Conservation (phyloP, 2,329 filamentous ascomycete genomes). For the Fusarium tanahbumbuense region DNA sequence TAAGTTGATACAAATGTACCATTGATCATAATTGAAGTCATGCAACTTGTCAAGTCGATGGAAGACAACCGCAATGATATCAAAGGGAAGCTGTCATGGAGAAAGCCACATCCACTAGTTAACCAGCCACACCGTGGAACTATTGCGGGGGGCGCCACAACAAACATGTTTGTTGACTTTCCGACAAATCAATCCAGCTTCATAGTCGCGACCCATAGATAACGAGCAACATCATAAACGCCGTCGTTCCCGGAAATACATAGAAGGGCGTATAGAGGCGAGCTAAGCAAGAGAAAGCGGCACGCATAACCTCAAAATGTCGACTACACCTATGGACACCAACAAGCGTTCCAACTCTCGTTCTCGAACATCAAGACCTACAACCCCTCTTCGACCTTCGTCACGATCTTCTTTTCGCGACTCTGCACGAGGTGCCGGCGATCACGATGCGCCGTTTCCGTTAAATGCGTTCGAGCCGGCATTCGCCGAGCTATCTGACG, state of each 20-base stretch:
- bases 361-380: constrained; percentile 78
- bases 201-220: constrained; percentile 8
- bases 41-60: neutral
- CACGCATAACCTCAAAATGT: constrained; percentile 32
- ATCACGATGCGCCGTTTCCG: constrained; percentile 69
- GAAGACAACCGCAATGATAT: constrained; percentile 7
- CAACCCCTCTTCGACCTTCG: constrained; percentile 89
- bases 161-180: constrained; percentile 37
- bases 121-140: constrained; percentile 22
- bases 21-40: neutral
- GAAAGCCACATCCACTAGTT: constrained; percentile 21
- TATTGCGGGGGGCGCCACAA: constrained; percentile 34
- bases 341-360: constrained; percentile 68
- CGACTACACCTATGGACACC: constrained; percentile 44
- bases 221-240: neutral
- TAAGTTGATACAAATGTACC: neutral
- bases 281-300: neutral
- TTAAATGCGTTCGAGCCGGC: constrained; percentile 87
- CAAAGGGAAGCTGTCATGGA: neutral
- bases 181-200: constrained; percentile 10
- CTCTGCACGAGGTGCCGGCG: constrained; percentile 68
- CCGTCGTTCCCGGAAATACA: neutral
- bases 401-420: constrained; percentile 91
- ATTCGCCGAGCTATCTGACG: constrained; percentile 93
- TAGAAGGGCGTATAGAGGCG: neutral